A percentile compares a stretch with the other conserved stretches of the same genome.
phyloP scores from a whole-genome alignment of 441 rosid species.

The Raphanus hybrid region DNA sequence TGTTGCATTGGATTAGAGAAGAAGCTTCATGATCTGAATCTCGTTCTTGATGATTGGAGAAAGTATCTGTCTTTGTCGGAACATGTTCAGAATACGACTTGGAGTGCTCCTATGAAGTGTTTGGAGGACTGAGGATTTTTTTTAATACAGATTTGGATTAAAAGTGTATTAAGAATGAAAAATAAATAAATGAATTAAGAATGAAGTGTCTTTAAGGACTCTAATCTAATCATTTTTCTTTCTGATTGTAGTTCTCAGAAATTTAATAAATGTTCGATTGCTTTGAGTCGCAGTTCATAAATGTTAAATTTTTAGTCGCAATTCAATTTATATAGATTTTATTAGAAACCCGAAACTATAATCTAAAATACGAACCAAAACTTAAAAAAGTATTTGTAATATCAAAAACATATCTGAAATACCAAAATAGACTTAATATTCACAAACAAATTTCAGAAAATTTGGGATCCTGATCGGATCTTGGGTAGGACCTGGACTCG shows the following conservation, averaged over 20 bases:
- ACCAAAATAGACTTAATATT: too few species aligned
- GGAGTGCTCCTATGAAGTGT: slow-evolving; percentile 70
- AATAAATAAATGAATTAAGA: not conserved
- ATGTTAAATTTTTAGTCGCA: not conserved
- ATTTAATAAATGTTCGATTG: not conserved
- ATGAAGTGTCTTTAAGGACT: slow-evolving; percentile 1
- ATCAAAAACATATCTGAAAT: too few species aligned
- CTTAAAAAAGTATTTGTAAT: too few species aligned
- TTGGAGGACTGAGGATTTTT: slow-evolving; percentile 6
- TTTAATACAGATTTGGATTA: slow-evolving; percentile 3
- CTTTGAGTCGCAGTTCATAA: not conserved
- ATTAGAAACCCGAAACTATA: too few species aligned
- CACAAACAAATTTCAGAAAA: too few species aligned
- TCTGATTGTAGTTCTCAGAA: not conserved
- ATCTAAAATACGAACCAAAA: too few species aligned
- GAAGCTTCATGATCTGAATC: slow-evolving; percentile 74
- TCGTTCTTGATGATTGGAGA: slow-evolving; percentile 90
- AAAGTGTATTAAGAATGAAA: not conserved
- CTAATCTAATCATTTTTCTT: slow-evolving; percentile 10
- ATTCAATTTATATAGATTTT: too few species aligned
- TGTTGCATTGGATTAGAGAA: slow-evolving; percentile 78
- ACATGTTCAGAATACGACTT: slow-evolving; percentile 47
- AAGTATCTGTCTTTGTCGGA: slow-evolving; percentile 52
- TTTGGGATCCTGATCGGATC: too few species aligned
- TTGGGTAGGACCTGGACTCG: too few species aligned